Percentiles rank a stretch among this genome's conserved stretches.
phyloP scores from a whole-genome alignment of 139 green algal genomes.

The Closterium sp. region DNA sequence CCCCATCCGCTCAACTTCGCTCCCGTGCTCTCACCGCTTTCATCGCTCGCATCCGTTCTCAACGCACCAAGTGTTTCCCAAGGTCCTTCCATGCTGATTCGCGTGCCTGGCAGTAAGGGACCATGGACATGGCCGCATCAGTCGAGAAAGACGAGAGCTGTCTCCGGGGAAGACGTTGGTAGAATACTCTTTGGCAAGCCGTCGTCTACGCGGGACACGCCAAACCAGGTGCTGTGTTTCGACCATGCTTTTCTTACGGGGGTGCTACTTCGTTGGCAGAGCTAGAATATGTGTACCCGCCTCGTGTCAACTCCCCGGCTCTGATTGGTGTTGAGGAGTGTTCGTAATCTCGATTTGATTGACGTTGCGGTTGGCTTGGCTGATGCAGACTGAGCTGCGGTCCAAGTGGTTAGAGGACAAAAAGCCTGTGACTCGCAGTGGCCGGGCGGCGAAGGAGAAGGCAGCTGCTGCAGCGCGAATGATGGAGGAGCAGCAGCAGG shows the following conservation, averaged over 20 bases:
- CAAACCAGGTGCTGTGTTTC: not conserved
- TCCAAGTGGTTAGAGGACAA: not conserved
- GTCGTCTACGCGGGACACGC: not conserved
- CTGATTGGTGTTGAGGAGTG: not conserved
- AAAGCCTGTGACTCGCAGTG: not conserved
- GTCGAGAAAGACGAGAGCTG: not conserved
- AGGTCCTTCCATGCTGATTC: not conserved
- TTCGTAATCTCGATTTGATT: not conserved
- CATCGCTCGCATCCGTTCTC: not conserved
- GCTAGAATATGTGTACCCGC: too few relatives aligned
- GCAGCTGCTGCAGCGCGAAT: not conserved
- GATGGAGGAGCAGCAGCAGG: not conserved
- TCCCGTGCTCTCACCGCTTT: too few relatives aligned
- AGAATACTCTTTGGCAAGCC: not conserved
- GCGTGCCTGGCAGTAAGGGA: not conserved
- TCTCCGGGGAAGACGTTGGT: not conserved
- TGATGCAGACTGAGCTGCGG: not conserved
- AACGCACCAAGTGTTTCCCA: not conserved
- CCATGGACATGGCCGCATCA: not conserved
- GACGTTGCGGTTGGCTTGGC: not conserved
- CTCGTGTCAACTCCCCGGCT: too few relatives aligned
- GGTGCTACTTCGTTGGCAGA: too few relatives aligned
- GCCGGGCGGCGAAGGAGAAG: not conserved
- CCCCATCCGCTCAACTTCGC: too few relatives aligned
- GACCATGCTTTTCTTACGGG: not conserved